Evolutionary conservation across 371 early-diverging fungal species (phyloP), one percentile per base, ranked within the genome.

Genomic region (Zychaea mexicana): DNA sequence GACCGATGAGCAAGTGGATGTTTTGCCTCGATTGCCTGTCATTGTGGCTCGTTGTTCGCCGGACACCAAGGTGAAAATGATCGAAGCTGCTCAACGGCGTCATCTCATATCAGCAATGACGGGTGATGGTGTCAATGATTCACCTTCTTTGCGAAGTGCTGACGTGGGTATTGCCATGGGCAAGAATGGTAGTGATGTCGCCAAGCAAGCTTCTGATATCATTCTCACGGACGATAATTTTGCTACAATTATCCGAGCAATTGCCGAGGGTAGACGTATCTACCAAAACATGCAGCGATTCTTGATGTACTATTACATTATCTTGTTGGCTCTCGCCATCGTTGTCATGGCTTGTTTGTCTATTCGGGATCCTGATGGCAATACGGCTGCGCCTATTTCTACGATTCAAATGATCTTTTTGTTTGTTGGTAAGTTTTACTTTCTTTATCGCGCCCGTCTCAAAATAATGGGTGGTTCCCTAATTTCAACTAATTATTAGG

Each of bases 11-110:
- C 77, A 89, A 27, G 80, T 97, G 22, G 92, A 93, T 42, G 85
- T 81, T 3, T 71, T 96, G 30, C 79, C 81, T 1, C 89, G 94
- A 33, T 91, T 96, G 46, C 97, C 96, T 9, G 79, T 86, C 5
- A 96, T 98, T 8, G 93, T 98, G 83, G 97, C 98, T 1, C 89
- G 99, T 38, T 94, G 95, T 81, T 86, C 84, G 39, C 98, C 99
- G 3, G 97, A 98, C 67, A 97, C 96, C 73, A 99, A 99, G 74
- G 89, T 97, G 60, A 96, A 95, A 83, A 93, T 99, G 83, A 96
- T 99, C 32, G 86, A 91, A 74, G 95, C 98, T 0, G 77, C 99
- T 64, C 96, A 99, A 74, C 81, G 88, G 26, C 87, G 90, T 27
- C 84, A 85, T 15, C 82, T 83, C 30, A 84, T 85, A 52, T 85